Evolutionary conservation across 805 yeast species (phyloP).

Genomic region (Metschnikowia aberdeeniae): DNA sequence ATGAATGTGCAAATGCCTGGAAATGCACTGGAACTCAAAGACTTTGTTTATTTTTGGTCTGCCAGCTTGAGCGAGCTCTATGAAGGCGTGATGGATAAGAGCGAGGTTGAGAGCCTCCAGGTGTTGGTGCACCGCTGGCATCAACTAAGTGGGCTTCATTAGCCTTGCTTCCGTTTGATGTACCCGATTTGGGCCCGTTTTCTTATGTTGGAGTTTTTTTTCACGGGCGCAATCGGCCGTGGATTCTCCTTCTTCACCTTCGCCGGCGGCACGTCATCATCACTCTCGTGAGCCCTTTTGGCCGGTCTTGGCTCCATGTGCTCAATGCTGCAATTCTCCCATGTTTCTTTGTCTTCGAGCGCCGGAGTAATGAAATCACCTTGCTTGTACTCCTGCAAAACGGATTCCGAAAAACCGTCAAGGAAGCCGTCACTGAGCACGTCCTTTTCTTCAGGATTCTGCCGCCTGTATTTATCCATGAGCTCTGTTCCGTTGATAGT

Average conservation of each 20-base stretch:
- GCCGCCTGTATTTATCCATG: slow-evolving; percentile 24
- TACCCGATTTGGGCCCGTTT: slow-evolving; percentile 3
- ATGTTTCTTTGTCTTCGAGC: slow-evolving; percentile 3
- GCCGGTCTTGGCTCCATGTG: not conserved
- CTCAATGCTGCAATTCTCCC: not conserved
- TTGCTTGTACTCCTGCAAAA: not conserved
- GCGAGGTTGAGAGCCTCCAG: slow-evolving; percentile 19
- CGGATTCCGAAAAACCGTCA: not conserved
- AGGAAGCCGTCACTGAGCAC: not conserved
- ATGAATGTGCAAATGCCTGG: slow-evolving; percentile 15
- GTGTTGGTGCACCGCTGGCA: slow-evolving; percentile 16
- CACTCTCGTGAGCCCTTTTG: not conserved
- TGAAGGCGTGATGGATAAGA: slow-evolving; percentile 4
- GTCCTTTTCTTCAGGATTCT: slow-evolving; percentile 9
- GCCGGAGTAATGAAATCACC: not conserved
- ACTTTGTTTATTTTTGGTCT: slow-evolving; percentile 53
- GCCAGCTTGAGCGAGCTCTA: slow-evolving; percentile 30
- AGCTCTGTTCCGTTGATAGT: slow-evolving; percentile 33
- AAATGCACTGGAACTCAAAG: slow-evolving; percentile 20
- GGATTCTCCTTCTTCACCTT: slow-evolving; percentile 2
- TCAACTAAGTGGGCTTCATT: not conserved
- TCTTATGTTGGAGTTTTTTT: not conserved
- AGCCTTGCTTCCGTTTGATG: not conserved
- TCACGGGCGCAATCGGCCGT: not conserved
- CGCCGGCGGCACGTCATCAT: not conserved